Conservation (phyloP, 164 flowering plant species). For the Tetrastigma voinierianum region DNA sequence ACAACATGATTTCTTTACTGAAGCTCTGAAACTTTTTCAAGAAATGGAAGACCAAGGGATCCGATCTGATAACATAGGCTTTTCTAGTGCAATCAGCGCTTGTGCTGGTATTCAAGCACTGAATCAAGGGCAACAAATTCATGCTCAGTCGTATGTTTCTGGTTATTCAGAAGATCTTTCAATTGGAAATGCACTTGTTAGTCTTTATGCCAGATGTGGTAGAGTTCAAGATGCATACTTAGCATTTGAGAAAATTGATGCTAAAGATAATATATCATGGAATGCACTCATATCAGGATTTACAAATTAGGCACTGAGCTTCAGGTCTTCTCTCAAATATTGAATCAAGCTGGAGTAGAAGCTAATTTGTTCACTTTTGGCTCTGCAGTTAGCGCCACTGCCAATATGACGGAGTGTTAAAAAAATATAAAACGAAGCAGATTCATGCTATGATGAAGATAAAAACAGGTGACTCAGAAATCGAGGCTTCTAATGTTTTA, state of each 20-base stretch:
- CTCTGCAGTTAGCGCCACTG: constrained; percentile 38
- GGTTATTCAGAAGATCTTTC: constrained; percentile 36
- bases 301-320: constrained; percentile 30
- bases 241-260: constrained; percentile 28
- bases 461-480: constrained; percentile 34
- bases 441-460: constrained; percentile 30
- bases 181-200: constrained; percentile 34
- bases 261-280: constrained; percentile 37
- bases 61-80: constrained; percentile 34
- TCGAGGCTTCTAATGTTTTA: constrained; percentile 29
- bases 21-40: constrained; percentile 31
- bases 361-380: constrained; percentile 29
- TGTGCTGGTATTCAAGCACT: constrained; percentile 42
- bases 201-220: constrained; percentile 39
- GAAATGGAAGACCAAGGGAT: constrained; percentile 33
- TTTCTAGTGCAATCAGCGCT: constrained; percentile 40
- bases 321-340: constrained; percentile 23
- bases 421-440: constrained; percentile 33
- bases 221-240: constrained; percentile 27
- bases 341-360: constrained; percentile 26
- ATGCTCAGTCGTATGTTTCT: constrained; percentile 28
- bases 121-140: constrained; percentile 33
- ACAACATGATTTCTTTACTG: constrained; percentile 30
- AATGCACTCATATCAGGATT: constrained; percentile 40
- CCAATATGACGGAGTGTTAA: constrained; percentile 27